Evolutionary conservation across 1,284 basidiomycete genomes (phyloP).

Genomic region (Apiotrichum laibachii): DNA sequence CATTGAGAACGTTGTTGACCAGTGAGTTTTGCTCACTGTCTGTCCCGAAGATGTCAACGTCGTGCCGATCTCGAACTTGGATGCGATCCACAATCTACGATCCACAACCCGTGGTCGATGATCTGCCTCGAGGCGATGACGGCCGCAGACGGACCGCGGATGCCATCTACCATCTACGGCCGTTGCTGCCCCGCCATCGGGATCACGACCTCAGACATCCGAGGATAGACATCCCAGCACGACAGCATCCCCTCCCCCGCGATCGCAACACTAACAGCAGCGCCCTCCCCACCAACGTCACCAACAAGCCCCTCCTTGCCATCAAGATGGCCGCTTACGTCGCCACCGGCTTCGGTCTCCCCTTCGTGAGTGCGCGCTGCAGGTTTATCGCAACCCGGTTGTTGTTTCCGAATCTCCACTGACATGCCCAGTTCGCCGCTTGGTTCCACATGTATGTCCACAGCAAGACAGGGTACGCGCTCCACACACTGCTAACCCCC

Average conservation of each 20-base stretch:
- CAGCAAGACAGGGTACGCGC: neutral
- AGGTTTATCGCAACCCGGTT: too few species aligned
- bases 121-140: too few species aligned
- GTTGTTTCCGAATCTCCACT: neutral
- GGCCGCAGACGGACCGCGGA: too few species aligned
- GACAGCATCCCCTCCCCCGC: neutral
- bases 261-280: slow-evolving; percentile 17
- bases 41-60: neutral
- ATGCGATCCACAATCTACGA: too few species aligned
- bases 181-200: too few species aligned
- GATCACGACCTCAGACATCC: too few species aligned
- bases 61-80: neutral
- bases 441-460: neutral
- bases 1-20: slow-evolving; percentile 23
- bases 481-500: neutral
- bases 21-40: slow-evolving; percentile 15
- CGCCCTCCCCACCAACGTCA: slow-evolving; percentile 42
- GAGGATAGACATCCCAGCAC: too few species aligned
- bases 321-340: slow-evolving; percentile 37
- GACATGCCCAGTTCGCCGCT: slow-evolving; percentile 2
- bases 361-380: slow-evolving; percentile 16
- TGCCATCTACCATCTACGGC: too few species aligned
- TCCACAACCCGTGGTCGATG: too few species aligned
- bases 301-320: slow-evolving; percentile 40
- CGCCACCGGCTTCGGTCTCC: slow-evolving; percentile 21